Conservation (phyloP, 1,284 basidiomycete genomes). For the Melampsora larici-populina region DNA sequence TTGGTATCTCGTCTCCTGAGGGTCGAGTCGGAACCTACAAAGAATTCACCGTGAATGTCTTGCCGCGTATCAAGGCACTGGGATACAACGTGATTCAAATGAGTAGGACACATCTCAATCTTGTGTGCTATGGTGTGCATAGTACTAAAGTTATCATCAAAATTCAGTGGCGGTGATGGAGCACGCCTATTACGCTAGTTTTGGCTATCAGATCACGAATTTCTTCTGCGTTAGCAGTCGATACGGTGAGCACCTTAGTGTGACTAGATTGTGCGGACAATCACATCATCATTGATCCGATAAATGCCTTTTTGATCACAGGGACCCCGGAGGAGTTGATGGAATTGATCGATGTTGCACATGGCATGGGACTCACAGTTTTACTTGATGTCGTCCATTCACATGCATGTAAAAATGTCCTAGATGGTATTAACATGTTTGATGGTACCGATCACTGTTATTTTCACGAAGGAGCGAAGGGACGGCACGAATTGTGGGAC, state of each 20-base stretch:
- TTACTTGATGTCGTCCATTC: conserved; percentile 96
- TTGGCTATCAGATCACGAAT: conserved; percentile 95
- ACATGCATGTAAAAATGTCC: conserved; percentile 94
- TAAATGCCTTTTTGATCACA: conserved; percentile 25
- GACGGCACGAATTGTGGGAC: conserved; percentile 94
- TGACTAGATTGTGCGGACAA: not conserved
- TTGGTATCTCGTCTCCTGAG: conserved; percentile 90
- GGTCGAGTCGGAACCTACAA: conserved; percentile 86
- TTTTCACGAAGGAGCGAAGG: conserved; percentile 88
- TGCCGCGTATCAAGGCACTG: conserved; percentile 81
- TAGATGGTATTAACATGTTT: conserved; percentile 91
- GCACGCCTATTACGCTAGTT: conserved; percentile 98
- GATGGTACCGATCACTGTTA: conserved; percentile 95
- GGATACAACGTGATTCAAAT: conserved; percentile 97
- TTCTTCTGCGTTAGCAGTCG: conserved; percentile 97
- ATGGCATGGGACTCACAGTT: conserved; percentile 85
- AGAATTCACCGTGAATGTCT: conserved; percentile 80
- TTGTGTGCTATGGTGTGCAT: not conserved
- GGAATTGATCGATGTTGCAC: conserved; percentile 89
- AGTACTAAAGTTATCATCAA: not conserved
- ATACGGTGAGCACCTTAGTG: conserved; percentile 59
- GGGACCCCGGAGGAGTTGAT: conserved; percentile 89
- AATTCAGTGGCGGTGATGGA: conserved; percentile 69
- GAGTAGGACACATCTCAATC: conserved; percentile 15
- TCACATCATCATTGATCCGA: not conserved